Base-by-base conservation (phyloP, 2,329 filamentous ascomycete genomes). In the Fusarium cyanostomum region DNA sequence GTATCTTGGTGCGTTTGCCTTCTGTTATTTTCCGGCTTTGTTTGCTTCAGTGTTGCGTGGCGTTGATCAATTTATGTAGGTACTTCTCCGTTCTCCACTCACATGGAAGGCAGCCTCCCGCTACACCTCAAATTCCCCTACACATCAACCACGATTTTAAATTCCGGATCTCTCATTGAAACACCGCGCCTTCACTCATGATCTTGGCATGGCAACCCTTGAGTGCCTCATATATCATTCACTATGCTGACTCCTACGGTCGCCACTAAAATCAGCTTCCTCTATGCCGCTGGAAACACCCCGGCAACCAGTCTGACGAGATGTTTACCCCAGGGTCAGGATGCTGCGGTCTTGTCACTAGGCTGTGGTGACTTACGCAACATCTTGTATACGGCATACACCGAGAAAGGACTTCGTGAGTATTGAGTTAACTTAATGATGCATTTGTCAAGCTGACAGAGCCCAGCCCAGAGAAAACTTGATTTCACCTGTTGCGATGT, bases 401-500 rank as follows among this genome's bases (percentile, higher is more conserved):
- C 72, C 2, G 77, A 85, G 44, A 64, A 67, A 33, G 76, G 72
- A 2, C 62, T 80, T 26, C 71, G 77, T 78, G 44, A 66, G 78
- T 69, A 13, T 43, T 31, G 4, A 26, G 5, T n/a, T 49, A 8
- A 9, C n/a, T 16, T 7, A 18, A 11, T 31, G 35, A 31, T 12
- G 16, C 9, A 9, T 35, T 7, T 24, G 15, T 15, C 13, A 26
- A 39, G 51, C 71, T 77, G 43, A 78, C 54, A 12, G 1, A 13
- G 10, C 8, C 11, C 21, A 80, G 77, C 75, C 8, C 38, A 60
- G 26, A 71, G 82, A 37, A 78, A 78, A 34, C 71, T 86, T 5
- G 83, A 86, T 60, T 73, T 88, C 38, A 88, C 86, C 2, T 85
- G 80, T 53, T 87, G 85, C 68, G 85, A 88, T 68, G 62, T 77